A percentile compares a stretch with the other conserved stretches of the same genome.
Evolutionary conservation across 148 eudicot genomes (phyloP).

Genomic region (Rhododendron ferrugineum): DNA sequence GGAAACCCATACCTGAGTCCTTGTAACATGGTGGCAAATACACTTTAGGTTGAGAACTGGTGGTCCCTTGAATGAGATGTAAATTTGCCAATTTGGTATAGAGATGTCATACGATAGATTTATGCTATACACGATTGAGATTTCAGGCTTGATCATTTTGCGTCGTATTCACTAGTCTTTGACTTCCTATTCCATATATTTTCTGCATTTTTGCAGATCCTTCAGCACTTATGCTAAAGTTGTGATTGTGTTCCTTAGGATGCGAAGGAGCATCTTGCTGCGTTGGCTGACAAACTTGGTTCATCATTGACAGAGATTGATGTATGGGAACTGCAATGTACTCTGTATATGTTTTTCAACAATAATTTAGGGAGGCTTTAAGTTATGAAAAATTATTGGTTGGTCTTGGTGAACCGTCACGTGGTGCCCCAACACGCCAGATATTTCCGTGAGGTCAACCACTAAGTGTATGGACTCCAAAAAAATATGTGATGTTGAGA

Average conservation of each 20-base stretch:
- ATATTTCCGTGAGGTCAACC: not conserved
- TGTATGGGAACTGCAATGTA: slow-evolving; percentile 42
- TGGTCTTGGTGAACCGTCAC: not conserved
- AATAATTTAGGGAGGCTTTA: not conserved
- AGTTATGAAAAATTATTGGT: not conserved
- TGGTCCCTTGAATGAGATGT: not conserved
- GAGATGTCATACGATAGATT: not conserved
- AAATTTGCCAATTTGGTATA: not conserved
- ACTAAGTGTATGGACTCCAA: not conserved
- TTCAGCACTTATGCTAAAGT: slow-evolving; percentile 6
- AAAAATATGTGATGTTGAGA: not conserved
- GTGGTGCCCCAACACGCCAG: not conserved
- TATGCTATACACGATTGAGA: not conserved
- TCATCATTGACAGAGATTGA: slow-evolving; percentile 70
- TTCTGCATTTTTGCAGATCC: not conserved
- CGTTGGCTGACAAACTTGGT: slow-evolving; percentile 91
- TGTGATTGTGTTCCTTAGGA: slow-evolving; percentile 47
- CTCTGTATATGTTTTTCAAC: not conserved
- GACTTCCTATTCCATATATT: not conserved
- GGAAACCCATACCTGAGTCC: not conserved
- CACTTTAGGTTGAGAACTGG: not conserved
- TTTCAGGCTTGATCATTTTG: not conserved
- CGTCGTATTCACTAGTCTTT: not conserved
- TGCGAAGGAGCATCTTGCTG: slow-evolving; percentile 95
- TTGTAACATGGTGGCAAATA: not conserved